Evolutionary conservation across 225 moss, liverwort and hornwort genomes (phyloP), one percentile per base, ranked within the genome.

Genomic region (Lunularia cruciata): DNA sequence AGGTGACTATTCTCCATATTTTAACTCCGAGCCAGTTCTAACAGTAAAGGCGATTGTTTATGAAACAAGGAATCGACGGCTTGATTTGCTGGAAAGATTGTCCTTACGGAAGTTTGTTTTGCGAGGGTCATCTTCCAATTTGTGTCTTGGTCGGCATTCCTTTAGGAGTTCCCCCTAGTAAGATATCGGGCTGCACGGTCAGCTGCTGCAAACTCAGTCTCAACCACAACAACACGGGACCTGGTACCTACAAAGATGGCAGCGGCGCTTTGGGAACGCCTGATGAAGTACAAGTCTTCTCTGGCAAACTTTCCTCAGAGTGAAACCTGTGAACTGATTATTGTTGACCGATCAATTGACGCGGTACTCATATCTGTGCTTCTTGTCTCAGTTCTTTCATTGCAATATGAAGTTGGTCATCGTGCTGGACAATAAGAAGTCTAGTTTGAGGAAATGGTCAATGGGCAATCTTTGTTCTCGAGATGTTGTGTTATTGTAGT

Each of bases 81-180:
- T n/a, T n/a, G n/a, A n/a, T n/a, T n/a, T n/a, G n/a, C n/a, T n/a
- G n/a, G n/a, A n/a, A n/a, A n/a, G n/a, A n/a, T 1, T 51, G 19
- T 51, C 1, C 7, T 20, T 20, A 4, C 4, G 12, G 13, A 30
- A 56, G 55, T 27, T 13, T 2, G 28, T 16, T 30, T 16, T 47
- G 4, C 22, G 25, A 27, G 54, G 23, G 19, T 19, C 57, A 34
- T 16, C 13, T 19, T 3, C 2, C 32, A 32, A 11, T 13, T 57
- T 27, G 1, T 63, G 20, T 18, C 2, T 8, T 22, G 16, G 32
- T 34, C 49, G 48, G 49, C 8, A 51, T 67, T 51, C 25, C 60
- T 86, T 52, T 88, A 98, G 93, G 98, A 98, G 73, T 98, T 98
- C 73, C 98, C 98, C 22, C 83, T 81, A 43, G 98, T 98, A 42